Evolutionary conservation across 495 filamentous ascomycete species (phyloP).

Genomic region (Annulohypoxylon nitens): DNA sequence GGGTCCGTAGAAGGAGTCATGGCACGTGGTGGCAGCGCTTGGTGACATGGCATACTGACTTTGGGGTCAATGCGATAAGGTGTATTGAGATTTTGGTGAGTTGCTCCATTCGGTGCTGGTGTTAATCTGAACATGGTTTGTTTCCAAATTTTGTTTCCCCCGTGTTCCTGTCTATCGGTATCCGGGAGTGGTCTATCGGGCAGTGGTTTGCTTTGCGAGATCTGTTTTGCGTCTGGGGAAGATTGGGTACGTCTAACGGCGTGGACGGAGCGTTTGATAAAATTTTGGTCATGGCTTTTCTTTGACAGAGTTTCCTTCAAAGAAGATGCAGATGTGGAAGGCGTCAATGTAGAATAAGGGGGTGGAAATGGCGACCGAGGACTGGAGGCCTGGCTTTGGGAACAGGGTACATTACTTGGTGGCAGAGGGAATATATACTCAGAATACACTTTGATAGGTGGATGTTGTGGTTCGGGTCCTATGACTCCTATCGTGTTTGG

Average conservation of each 20-base stretch:
- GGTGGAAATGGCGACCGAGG: conserved; percentile 22
- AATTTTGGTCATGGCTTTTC: neutral
- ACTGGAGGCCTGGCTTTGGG: neutral
- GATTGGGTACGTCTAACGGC: conserved; percentile 25
- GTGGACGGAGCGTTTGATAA: neutral
- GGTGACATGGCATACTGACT: neutral
- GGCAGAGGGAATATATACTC: conserved; percentile 30
- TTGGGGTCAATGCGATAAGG: neutral
- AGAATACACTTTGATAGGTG: neutral
- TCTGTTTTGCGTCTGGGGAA: neutral
- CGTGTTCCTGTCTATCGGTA: conserved; percentile 11
- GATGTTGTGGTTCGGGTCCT: neutral
- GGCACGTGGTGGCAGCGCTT: neutral
- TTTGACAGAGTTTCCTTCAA: neutral
- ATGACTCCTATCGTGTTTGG: neutral
- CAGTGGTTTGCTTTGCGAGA: conserved; percentile 29
- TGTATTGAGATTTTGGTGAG: neutral
- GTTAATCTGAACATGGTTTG: conserved; percentile 4
- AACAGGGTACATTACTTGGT: conserved; percentile 2
- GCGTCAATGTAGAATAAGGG: conserved; percentile 21
- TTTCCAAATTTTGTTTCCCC: neutral
- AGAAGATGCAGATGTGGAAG: conserved; percentile 1
- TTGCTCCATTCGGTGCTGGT: neutral
- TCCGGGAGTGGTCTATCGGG: conserved; percentile 28
- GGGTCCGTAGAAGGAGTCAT: neutral